These are phyloP conservation scores for Urtica urens DNA, from an alignment of 306 rosid species.

Conservation along the genomic window DNA sequence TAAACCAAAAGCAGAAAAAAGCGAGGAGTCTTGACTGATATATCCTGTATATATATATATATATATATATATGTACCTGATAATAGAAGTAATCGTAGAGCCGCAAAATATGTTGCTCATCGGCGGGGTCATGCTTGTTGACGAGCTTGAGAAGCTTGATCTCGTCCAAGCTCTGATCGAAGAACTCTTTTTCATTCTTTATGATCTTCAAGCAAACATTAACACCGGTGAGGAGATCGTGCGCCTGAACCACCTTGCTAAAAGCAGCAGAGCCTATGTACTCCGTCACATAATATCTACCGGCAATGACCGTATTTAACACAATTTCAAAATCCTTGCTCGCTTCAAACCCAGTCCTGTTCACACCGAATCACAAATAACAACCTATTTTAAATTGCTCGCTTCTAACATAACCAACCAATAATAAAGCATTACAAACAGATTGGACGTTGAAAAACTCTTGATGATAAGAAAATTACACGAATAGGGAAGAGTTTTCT, in stretches of 20 bases:
- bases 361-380: too few species aligned
- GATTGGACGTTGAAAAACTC: slow-evolving; percentile 9
- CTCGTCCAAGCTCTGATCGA: slow-evolving; percentile 96
- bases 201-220: slow-evolving; percentile 98
- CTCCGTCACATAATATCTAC: slow-evolving; percentile 78
- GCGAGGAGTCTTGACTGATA: too few species aligned
- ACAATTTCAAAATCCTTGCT: slow-evolving; percentile 87
- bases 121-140: slow-evolving; percentile 84
- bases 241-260: slow-evolving; percentile 92
- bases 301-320: slow-evolving; percentile 66
- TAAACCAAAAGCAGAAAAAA: too few species aligned
- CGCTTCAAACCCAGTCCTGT: slow-evolving; percentile 98
- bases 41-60: too few species aligned
- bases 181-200: slow-evolving; percentile 91
- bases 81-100: slow-evolving; percentile 94
- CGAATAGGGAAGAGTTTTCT: too few species aligned
- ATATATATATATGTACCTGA: slow-evolving; percentile 68
- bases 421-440: not conserved
- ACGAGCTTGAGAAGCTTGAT: slow-evolving; percentile 90
- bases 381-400: too few species aligned
- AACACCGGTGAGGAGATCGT: slow-evolving; percentile 68
- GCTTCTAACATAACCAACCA: not conserved
- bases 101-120: slow-evolving; percentile 65
- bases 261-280: slow-evolving; percentile 97
- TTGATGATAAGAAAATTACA: too few species aligned